These are phyloP conservation scores for Dioscorea zingiberensis DNA, from an alignment of 106 monocot species.

Conservation along the genomic window DNA sequence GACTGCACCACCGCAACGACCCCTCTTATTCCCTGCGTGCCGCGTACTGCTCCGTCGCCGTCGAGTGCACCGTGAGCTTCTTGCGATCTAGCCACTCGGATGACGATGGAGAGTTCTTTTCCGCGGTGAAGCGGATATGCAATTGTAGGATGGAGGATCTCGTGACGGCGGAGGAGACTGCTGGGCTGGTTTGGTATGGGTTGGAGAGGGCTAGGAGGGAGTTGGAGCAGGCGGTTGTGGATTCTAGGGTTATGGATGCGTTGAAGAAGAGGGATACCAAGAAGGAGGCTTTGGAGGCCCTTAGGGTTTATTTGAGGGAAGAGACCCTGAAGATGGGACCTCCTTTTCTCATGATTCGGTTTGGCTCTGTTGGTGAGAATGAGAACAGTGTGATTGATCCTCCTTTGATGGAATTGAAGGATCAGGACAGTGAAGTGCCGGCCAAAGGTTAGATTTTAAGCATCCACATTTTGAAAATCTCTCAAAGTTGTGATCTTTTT, in stretches of 20 bases:
- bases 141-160: slow-evolving; percentile 22
- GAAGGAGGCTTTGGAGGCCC: slow-evolving; percentile 15
- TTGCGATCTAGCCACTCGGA: slow-evolving; percentile 3
- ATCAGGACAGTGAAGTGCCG: not conserved
- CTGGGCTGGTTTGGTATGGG: not conserved
- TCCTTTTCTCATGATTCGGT: slow-evolving; percentile 1
- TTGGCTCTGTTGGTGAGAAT: not conserved
- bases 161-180: slow-evolving; percentile 6
- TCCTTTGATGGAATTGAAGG: not conserved
- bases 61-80: slow-evolving; percentile 11
- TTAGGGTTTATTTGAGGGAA: slow-evolving; percentile 21
- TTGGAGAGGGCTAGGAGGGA: slow-evolving; percentile 6
- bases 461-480: not conserved
- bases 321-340: slow-evolving; percentile 33
- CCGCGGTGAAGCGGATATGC: slow-evolving; percentile 18
- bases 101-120: not conserved
- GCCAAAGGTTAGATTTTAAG: no score
- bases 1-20: slow-evolving; percentile 14
- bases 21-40: not conserved
- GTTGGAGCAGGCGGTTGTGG: slow-evolving; percentile 17
- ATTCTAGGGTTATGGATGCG: not conserved
- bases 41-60: slow-evolving; percentile 32
- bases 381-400: not conserved
- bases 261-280: slow-evolving; percentile 5
- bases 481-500: not conserved